Conservation (phyloP, 495 filamentous ascomycete species). For the Tuber brumale region DNA sequence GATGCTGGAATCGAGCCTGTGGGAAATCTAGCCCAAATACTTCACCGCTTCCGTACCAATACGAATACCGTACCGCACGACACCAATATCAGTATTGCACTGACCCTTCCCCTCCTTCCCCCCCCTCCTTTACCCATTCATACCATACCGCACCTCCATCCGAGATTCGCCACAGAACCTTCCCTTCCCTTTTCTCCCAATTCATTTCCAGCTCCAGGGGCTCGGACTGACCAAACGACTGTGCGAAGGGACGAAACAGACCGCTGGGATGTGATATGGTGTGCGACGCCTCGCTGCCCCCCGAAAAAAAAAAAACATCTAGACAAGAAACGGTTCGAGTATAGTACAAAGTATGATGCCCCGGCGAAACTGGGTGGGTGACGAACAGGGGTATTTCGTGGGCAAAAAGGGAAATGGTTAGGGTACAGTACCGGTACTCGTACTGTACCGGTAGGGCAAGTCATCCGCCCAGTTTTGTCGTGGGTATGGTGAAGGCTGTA, state of each 20-base stretch:
- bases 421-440: no score
- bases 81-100: not conserved
- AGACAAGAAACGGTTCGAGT: no score
- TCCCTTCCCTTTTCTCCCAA: not conserved
- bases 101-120: not conserved
- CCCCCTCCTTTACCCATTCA: not conserved
- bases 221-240: not conserved
- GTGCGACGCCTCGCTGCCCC: no score
- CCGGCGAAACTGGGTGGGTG: no score
- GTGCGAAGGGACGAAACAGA: not conserved
- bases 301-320: no score
- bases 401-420: no score
- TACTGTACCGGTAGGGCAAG: no score
- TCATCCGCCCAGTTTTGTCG: no score
- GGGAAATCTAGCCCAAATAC: not conserved
- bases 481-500: no score
- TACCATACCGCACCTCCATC: not conserved
- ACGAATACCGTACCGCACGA: not conserved
- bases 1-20: not conserved
- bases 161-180: slow-evolving; percentile 1
- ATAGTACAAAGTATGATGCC: no score
- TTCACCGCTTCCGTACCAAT: not conserved
- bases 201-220: slow-evolving; percentile 2
- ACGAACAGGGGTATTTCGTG: no score
- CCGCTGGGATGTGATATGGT: not conserved